Percentiles rank a stretch among this genome's conserved stretches.
Conservation (phyloP, 1,139 yeast species). For the Candida labiduridarum region DNA sequence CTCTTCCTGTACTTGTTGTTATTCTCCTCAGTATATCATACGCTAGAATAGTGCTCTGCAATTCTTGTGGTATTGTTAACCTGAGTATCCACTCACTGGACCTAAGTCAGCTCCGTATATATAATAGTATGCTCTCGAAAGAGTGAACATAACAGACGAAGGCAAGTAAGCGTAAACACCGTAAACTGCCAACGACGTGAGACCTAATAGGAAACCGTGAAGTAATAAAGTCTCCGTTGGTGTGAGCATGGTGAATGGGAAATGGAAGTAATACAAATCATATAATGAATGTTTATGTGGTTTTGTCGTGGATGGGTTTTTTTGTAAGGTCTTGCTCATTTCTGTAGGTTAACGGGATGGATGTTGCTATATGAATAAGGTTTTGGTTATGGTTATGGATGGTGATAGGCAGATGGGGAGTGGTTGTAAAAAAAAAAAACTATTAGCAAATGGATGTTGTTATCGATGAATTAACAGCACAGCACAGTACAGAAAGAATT, state of each 20-base stretch:
- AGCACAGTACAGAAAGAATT: too few species aligned
- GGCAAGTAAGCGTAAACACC: conserved; percentile 43
- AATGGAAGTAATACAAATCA: conserved; percentile 37
- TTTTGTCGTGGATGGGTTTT: background rate
- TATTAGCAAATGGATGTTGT: too few species aligned
- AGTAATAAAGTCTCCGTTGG: conserved; percentile 33
- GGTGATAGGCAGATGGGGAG: background rate
- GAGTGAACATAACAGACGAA: conserved; percentile 29
- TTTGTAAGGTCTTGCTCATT: background rate
- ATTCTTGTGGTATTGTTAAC: background rate
- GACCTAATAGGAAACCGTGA: conserved; percentile 34
- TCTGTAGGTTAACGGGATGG: background rate
- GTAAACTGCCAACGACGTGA: conserved; percentile 35
- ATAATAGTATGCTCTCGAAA: conserved; percentile 39
- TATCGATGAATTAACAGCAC: too few species aligned
- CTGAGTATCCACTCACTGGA: background rate
- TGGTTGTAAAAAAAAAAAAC: background rate
- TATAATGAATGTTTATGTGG: conserved; percentile 17
- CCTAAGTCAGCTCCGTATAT: conserved; percentile 30
- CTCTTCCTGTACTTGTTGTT: background rate
- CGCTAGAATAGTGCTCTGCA: too few species aligned
- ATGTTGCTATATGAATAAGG: background rate
- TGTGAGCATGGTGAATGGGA: conserved; percentile 45
- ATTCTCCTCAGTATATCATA: too few species aligned
- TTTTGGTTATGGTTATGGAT: background rate